Percentiles rank a stretch among this genome's conserved stretches.
These are phyloP conservation scores for Albugo laibachii DNA, from an alignment of 352 stramenopile genomes.

Conservation along the genomic window DNA sequence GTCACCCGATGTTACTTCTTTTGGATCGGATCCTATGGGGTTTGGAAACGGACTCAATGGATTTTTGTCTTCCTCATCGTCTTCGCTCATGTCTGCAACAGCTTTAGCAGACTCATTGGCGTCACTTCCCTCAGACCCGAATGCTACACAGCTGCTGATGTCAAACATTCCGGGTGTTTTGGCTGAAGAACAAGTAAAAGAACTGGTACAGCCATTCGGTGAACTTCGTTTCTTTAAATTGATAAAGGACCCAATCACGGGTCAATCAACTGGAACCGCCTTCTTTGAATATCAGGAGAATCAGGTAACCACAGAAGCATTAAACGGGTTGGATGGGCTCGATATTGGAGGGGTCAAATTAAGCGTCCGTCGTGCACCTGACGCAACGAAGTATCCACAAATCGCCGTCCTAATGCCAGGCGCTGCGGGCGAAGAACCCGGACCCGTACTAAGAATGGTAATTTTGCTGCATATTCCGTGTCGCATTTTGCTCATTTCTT, in stretches of 20 bases:
- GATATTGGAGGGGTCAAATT: slow-evolving; percentile 54
- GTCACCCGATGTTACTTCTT: slow-evolving; percentile 8
- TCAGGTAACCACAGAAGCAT: slow-evolving; percentile 26
- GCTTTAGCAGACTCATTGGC: not conserved
- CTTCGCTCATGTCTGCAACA: not conserved
- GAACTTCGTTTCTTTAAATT: slow-evolving; percentile 42
- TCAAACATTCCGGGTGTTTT: slow-evolving; percentile 66
- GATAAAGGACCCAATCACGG: slow-evolving; percentile 25
- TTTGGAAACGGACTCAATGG: slow-evolving; percentile 4
- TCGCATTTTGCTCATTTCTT: slow-evolving; percentile 1
- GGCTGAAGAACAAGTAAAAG: slow-evolving; percentile 54
- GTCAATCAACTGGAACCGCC: slow-evolving; percentile 36
- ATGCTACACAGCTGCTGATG: slow-evolving; percentile 46
- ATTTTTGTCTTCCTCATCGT: not conserved
- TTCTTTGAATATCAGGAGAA: slow-evolving; percentile 65
- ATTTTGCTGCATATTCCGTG: slow-evolving; percentile 1
- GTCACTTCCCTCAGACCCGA: slow-evolving; percentile 1
- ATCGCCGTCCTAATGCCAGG: not conserved
- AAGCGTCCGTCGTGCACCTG: slow-evolving; percentile 30
- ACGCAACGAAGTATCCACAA: not conserved
- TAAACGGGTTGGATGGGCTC: slow-evolving; percentile 53
- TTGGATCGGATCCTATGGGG: slow-evolving; percentile 5
- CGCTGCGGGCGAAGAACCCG: slow-evolving; percentile 17
- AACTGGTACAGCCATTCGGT: slow-evolving; percentile 72
- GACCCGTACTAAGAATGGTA: slow-evolving; percentile 59